phyloP scores from a whole-genome alignment of 345 rosid species.

The Camelina sativa region DNA sequence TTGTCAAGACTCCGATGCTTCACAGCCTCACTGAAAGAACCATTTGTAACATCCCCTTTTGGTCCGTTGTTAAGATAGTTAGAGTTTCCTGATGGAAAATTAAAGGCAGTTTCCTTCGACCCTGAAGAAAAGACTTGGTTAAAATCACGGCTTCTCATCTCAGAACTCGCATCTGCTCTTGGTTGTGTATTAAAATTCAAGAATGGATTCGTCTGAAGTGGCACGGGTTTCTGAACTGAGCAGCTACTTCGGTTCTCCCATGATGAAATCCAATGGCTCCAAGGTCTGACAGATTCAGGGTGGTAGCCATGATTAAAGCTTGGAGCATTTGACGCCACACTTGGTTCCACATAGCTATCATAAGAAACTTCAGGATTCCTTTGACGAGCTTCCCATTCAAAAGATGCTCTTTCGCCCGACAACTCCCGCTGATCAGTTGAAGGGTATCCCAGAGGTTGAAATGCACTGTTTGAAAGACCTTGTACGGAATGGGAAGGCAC shows the following conservation, averaged over 20 bases:
- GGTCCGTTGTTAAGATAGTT: conserved; percentile 27
- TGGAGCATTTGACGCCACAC: conserved; percentile 53
- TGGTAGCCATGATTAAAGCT: conserved; percentile 48
- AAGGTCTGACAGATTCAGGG: conserved; percentile 55
- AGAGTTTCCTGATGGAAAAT: conserved; percentile 22
- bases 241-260: conserved; percentile 58
- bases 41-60: conserved; percentile 43
- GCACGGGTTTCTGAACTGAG: conserved; percentile 60
- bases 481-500: conserved; percentile 57
- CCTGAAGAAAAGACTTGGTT: conserved; percentile 62
- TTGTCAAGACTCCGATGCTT: conserved; percentile 44
- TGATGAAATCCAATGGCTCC: conserved; percentile 61
- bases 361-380: conserved; percentile 51
- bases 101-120: conserved; percentile 49
- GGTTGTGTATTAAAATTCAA: conserved; percentile 50
- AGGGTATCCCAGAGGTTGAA: conserved; percentile 50
- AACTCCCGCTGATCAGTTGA: conserved; percentile 56
- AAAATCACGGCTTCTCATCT: conserved; percentile 50
- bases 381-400: conserved; percentile 50
- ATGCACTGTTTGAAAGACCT: conserved; percentile 51
- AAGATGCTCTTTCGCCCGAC: conserved; percentile 48
- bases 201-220: conserved; percentile 57
- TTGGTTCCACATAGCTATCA: conserved; percentile 53
- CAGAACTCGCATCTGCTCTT: conserved; percentile 54
- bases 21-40: conserved; percentile 47